phyloP scores from a whole-genome alignment of 371 early-diverging fungal genomes.

The Mortierella sp. region DNA sequence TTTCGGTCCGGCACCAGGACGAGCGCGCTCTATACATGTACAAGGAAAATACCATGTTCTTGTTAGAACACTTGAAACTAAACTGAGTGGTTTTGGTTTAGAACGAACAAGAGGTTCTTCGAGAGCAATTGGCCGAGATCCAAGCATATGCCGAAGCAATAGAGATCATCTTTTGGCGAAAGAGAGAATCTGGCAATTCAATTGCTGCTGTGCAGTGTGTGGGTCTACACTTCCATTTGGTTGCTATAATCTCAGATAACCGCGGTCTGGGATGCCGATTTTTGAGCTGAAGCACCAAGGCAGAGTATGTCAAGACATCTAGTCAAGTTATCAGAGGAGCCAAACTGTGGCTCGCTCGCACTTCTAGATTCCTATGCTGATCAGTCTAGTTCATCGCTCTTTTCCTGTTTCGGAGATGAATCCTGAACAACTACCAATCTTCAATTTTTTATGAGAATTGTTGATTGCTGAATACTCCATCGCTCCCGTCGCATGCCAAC shows the following conservation, averaged over 20 bases:
- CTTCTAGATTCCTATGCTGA: background rate
- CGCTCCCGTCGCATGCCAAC: background rate
- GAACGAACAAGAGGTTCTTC: background rate
- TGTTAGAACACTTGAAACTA: too few relatives aligned
- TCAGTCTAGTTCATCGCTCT: constrained; percentile 1
- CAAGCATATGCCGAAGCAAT: too few relatives aligned
- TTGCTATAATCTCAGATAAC: too few relatives aligned
- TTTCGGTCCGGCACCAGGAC: constrained; percentile 58
- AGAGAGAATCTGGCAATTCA: too few relatives aligned
- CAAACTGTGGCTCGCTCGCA: background rate
- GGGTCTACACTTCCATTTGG: too few relatives aligned
- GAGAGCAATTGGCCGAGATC: background rate
- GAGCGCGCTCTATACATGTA: constrained; percentile 47
- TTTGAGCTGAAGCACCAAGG: too few relatives aligned
- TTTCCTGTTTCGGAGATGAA: constrained; percentile 3
- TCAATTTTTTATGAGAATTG: background rate
- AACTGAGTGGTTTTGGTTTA: background rate
- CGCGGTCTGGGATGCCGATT: too few relatives aligned
- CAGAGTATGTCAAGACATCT: background rate
- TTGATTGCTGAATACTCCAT: background rate
- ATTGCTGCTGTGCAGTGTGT: too few relatives aligned
- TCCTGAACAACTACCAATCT: background rate
- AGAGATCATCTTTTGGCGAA: too few relatives aligned
- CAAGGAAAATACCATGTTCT: background rate
- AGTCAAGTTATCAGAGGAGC: background rate